A percentile compares a stretch with the other conserved stretches of the same genome.
These are phyloP conservation scores for Linaria vulgaris DNA, from an alignment of 257 asterid species.

Conservation along the genomic window DNA sequence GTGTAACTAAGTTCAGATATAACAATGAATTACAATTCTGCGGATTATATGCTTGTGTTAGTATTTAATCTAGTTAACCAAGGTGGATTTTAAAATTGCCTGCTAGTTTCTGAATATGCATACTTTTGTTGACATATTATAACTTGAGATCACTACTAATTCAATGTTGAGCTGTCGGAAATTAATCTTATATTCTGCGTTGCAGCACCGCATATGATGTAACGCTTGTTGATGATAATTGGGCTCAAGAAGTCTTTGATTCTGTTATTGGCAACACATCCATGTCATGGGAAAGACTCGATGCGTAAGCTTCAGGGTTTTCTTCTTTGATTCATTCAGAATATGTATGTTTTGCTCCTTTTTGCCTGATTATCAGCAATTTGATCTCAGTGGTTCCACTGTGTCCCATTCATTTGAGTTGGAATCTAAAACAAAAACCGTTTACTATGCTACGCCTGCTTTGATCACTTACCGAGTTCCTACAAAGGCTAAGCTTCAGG, in stretches of 20 bases:
- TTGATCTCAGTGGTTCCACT: conserved; percentile 52
- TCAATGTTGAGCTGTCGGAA: background rate
- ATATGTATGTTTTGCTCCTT: background rate
- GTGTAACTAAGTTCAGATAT: background rate
- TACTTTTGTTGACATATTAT: no score
- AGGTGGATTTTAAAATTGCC: background rate
- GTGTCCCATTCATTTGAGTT: conserved; percentile 65
- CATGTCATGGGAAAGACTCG: conserved; percentile 56
- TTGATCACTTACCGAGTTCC: conserved; percentile 52
- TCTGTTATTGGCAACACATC: conserved; percentile 59
- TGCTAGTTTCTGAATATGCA: background rate
- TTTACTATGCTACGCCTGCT: conserved; percentile 64
- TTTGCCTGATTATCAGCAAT: background rate
- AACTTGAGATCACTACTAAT: no score
- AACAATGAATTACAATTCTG: background rate
- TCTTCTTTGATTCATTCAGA: background rate
- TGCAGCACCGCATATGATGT: conserved; percentile 59
- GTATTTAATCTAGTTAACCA: background rate
- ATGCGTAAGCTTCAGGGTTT: conserved; percentile 41
- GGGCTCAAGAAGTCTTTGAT: conserved; percentile 54
- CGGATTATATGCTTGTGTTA: background rate
- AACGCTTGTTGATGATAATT: conserved; percentile 53
- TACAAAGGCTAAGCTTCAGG: conserved; percentile 53
- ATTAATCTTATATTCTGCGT: conserved; percentile 12
- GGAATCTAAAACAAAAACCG: conserved; percentile 55